Evolutionary conservation across 1,284 basidiomycete genomes (phyloP).

Genomic region (Ustilago hordei): DNA sequence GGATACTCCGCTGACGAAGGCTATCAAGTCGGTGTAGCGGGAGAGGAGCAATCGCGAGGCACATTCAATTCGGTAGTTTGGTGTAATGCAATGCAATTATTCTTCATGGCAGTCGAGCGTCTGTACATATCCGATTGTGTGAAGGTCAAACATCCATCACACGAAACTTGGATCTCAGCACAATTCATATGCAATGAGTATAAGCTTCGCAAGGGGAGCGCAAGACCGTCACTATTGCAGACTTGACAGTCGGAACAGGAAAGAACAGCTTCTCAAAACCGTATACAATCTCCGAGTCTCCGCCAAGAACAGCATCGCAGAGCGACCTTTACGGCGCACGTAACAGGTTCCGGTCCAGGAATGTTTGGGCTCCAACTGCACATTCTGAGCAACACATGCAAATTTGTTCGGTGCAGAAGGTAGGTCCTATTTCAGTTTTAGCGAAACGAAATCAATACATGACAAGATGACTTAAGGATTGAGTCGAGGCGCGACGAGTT

Average conservation of each 20-base stretch:
- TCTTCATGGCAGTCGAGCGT: not conserved
- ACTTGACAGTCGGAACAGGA: no score
- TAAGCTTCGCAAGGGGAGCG: no score
- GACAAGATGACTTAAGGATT: not conserved
- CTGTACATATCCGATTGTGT: not conserved
- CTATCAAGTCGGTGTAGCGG: not conserved
- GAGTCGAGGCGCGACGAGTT: not conserved
- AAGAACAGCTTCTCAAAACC: no score
- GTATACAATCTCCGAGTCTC: no score
- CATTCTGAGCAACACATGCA: not conserved
- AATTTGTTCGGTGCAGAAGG: not conserved
- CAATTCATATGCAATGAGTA: no score
- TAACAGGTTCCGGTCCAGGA: not conserved
- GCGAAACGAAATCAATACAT: constrained; percentile 1
- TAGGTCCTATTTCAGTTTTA: constrained; percentile 1
- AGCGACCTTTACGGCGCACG: no score
- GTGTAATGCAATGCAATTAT: not conserved
- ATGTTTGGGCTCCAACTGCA: not conserved
- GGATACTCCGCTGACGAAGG: constrained; percentile 6
- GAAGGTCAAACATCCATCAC: not conserved
- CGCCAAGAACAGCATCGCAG: no score
- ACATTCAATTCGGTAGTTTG: not conserved
- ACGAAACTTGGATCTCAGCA: no score
- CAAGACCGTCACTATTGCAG: no score
- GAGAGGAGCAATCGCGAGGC: not conserved